Base-by-base conservation (phyloP, 1,284 basidiomycete genomes). In the Thelephora terrestris region DNA sequence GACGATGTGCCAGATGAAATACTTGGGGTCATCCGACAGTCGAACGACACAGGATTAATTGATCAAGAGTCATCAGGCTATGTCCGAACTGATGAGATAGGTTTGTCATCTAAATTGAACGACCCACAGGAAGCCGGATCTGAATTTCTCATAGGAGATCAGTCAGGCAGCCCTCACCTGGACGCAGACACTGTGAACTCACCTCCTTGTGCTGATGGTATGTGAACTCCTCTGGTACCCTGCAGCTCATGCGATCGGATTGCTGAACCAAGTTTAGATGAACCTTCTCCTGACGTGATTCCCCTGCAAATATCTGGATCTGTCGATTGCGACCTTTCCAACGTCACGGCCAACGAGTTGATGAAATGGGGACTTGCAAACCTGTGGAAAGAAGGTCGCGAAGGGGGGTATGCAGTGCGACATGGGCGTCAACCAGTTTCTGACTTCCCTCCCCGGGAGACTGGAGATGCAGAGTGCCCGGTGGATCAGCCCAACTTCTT, bases 21-120 rank as follows among this genome's bases (percentile, higher is more conserved):
- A 1, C 12, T 53, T 0, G 39, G 42, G 1, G 47, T 53, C 3
- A 48, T 61, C 4, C 56, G 54, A 18, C 51, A 64, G 9, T 49
- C 51, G 1, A 23, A 32, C 0, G 58, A 66, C 46, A 46, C 47
- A 0, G 54, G 52, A 0, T 25, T 54, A 0, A 18, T 63, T 0
- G 57, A 61, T 3, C 35, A 49, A 24, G 66, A 69, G 50, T 52
- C 54, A 20, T 60, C 18, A 0, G 53, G 52, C 0, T 69, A 70
- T 50, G 58, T 68, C 5, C 62, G 12, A 12, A 36, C 34, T 29
- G 47, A 36, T 35, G 49, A 32, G 21, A 42, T 21, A 29, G 34
- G 25, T 53, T 6, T n/a, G 20, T 16, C 47, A 54, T 17, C 49
- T 50, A 34, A 45, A 55, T 21, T 50, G 50, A 36, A 36, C n/a